phyloP scores from a whole-genome alignment of 768 basidiomycete genomes.

The Serendipita sp. region DNA sequence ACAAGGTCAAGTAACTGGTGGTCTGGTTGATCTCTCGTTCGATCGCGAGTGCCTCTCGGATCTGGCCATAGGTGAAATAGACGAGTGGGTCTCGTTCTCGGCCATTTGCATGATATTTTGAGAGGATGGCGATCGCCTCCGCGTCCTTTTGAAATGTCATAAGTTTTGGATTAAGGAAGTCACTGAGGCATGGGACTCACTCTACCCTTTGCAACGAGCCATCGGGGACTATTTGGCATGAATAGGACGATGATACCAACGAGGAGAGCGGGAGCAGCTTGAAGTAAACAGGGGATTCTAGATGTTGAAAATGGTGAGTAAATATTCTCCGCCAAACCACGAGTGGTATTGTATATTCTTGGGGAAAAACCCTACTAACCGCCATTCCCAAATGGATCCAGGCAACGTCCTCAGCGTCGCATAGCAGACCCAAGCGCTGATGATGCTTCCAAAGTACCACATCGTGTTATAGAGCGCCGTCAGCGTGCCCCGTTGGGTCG shows the following conservation, averaged over 20 bases:
- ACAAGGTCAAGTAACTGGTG: conserved; percentile 36
- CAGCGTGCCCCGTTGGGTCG: conserved; percentile 31
- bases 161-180: conserved; percentile 14
- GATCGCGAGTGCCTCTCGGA: conserved; percentile 46
- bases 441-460: no score
- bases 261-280: conserved; percentile 38
- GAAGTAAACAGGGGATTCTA: conserved; percentile 43
- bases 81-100: conserved; percentile 34
- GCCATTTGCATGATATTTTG: conserved; percentile 54
- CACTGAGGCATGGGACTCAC: conserved; percentile 34
- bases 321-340: no score
- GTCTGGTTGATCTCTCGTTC: conserved; percentile 40
- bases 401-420: no score
- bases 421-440: no score
- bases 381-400: conserved; percentile 17
- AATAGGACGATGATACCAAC: conserved; percentile 28
- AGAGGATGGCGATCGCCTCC: conserved; percentile 42
- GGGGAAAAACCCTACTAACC: no score
- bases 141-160: conserved; percentile 21
- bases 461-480: conserved; percentile 38
- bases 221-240: conserved; percentile 37
- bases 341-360: no score
- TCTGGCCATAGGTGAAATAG: conserved; percentile 46
- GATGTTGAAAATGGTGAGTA: no score
- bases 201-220: conserved; percentile 24